phyloP scores from a whole-genome alignment of 2,329 filamentous ascomycete genomes.

The Aspergillus texensis region DNA sequence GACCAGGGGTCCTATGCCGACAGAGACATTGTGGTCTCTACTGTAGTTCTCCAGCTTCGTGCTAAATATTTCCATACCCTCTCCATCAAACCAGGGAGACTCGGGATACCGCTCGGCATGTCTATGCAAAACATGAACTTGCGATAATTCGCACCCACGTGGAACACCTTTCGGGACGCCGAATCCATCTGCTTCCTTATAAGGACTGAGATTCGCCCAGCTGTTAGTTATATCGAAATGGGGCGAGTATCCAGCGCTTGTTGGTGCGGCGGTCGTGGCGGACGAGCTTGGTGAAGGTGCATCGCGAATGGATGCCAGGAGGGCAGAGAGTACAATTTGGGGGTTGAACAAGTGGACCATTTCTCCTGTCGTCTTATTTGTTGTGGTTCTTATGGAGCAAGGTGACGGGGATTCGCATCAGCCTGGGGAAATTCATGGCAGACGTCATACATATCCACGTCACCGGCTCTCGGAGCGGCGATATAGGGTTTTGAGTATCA shows the following conservation, averaged over 20 bases:
- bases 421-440: not conserved
- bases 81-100: slow-evolving; percentile 50
- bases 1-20: slow-evolving; percentile 52
- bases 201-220: slow-evolving; percentile 37
- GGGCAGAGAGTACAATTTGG: not conserved
- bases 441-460: not conserved
- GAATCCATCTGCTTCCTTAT: slow-evolving; percentile 29
- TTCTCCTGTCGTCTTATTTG: not conserved
- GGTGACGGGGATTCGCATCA: not conserved
- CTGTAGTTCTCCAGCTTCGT: slow-evolving; percentile 53
- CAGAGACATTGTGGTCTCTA: slow-evolving; percentile 32
- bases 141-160: slow-evolving; percentile 58
- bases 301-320: slow-evolving; percentile 1
- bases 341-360: not conserved
- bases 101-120: slow-evolving; percentile 59
- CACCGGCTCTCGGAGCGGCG: no score
- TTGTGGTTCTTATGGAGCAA: not conserved
- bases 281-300: not conserved
- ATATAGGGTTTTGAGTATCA: no score
- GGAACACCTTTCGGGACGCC: slow-evolving; percentile 49
- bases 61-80: slow-evolving; percentile 53
- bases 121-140: slow-evolving; percentile 57
- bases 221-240: slow-evolving; percentile 35
- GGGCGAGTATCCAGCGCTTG: slow-evolving; percentile 28
- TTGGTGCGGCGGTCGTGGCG: slow-evolving; percentile 20